A percentile compares a stretch with the other conserved stretches of the same genome.
These are phyloP conservation scores for Eucalyptus curtisii DNA, from an alignment of 345 rosid species.

Conservation along the genomic window DNA sequence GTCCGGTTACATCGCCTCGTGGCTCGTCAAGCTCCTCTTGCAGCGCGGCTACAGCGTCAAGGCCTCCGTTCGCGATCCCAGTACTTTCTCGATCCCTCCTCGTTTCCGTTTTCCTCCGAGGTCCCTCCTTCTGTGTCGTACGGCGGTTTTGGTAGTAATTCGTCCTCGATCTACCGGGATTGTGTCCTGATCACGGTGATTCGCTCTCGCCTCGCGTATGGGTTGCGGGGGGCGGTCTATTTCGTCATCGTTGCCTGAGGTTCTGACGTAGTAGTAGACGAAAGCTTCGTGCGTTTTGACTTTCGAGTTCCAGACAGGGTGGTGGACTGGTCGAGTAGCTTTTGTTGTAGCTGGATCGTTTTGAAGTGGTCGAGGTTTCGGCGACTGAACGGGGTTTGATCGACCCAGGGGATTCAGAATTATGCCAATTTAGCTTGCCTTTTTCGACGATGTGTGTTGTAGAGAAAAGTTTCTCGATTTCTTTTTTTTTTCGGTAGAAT, in stretches of 20 bases:
- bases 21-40: conserved; percentile 80
- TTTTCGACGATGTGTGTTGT: background rate
- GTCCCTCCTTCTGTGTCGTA: background rate
- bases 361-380: background rate
- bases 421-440: background rate
- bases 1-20: conserved; percentile 82
- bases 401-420: background rate
- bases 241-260: background rate
- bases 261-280: background rate
- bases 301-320: background rate
- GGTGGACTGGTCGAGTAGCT: background rate
- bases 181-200: background rate
- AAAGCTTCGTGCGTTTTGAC: background rate
- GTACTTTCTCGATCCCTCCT: conserved; percentile 19
- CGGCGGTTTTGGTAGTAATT: background rate
- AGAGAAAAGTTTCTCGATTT: background rate
- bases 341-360: background rate
- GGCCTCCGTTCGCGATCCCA: conserved; percentile 83
- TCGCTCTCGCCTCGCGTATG: background rate
- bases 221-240: background rate
- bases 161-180: background rate
- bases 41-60: conserved; percentile 63
- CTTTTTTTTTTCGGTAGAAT: background rate
- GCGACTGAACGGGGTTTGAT: background rate
- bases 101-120: background rate